A percentile compares a stretch with the other conserved stretches of the same genome.
Conservation (phyloP, 108 stramenopile genomes). For the Bacterosira constricta region DNA sequence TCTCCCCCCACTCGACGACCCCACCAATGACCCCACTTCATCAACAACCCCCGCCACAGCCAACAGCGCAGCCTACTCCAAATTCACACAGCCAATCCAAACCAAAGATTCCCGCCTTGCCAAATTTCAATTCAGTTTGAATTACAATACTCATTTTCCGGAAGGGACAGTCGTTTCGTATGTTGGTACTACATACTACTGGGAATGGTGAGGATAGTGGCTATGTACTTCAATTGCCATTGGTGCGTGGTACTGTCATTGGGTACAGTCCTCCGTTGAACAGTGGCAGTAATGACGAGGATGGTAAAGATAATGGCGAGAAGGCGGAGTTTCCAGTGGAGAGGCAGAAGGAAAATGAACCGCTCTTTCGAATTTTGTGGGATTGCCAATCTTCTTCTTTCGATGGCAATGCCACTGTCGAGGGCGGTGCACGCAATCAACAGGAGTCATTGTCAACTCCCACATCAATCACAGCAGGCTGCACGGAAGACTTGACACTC, state of each 20-base stretch:
- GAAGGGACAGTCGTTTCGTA: neutral
- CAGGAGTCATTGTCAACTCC: too few relatives aligned
- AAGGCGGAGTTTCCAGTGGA: constrained; percentile 25
- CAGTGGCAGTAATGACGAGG: neutral
- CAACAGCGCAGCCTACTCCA: too few relatives aligned
- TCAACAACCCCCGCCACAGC: too few relatives aligned
- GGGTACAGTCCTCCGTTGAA: constrained; percentile 29
- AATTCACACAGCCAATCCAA: neutral
- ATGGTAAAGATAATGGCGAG: neutral
- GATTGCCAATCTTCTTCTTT: constrained; percentile 10
- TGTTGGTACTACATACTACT: neutral
- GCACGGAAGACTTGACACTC: constrained; percentile 25
- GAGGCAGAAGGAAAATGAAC: constrained; percentile 4
- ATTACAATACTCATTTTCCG: constrained; percentile 19
- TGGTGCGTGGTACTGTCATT: constrained; percentile 26
- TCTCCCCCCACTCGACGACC: too few relatives aligned
- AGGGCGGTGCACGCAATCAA: constrained; percentile 15
- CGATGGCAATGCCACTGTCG: too few relatives aligned
- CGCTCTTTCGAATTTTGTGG: constrained; percentile 37
- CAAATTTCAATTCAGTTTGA: constrained; percentile 17
- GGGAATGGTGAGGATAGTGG: too few relatives aligned
- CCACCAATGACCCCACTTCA: too few relatives aligned
- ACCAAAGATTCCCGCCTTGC: neutral
- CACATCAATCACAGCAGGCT: too few relatives aligned
- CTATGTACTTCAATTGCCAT: constrained; percentile 24